Evolutionary conservation across 2,329 filamentous ascomycete species (phyloP).

Genomic region (Phaeosphaeriaceae sp.): DNA sequence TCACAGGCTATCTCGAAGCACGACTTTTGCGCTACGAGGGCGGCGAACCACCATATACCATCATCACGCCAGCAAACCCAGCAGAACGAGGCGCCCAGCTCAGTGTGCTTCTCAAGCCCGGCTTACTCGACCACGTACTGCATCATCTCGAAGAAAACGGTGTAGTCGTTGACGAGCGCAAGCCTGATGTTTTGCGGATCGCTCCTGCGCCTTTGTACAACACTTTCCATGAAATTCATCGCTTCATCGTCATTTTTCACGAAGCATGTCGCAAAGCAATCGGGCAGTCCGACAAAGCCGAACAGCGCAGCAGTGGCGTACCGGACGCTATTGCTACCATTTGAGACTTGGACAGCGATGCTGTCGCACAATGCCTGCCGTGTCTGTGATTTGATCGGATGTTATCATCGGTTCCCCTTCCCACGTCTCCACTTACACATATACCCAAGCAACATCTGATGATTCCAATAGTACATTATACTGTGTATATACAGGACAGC

Average conservation of each 20-base stretch:
- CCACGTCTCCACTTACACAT: conserved; percentile 8
- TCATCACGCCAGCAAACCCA: conserved; percentile 74
- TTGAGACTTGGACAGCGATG: conserved; percentile 2
- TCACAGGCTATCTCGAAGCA: conserved; percentile 79
- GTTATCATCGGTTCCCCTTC: not conserved
- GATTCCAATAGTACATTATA: not conserved
- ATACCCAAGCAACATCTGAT: conserved; percentile 14
- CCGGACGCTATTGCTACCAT: conserved; percentile 18
- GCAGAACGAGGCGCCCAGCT: conserved; percentile 78
- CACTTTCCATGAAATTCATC: conserved; percentile 72
- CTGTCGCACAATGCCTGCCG: not conserved
- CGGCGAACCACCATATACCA: conserved; percentile 50
- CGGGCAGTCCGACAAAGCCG: conserved; percentile 4
- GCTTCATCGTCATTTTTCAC: conserved; percentile 56
- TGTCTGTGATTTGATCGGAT: conserved; percentile 4
- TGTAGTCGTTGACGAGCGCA: conserved; percentile 81
- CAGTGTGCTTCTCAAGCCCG: conserved; percentile 72
- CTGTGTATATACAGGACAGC: not conserved
- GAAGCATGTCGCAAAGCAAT: conserved; percentile 54
- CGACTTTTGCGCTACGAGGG: conserved; percentile 33
- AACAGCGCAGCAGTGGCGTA: conserved; percentile 1
- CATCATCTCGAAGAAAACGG: conserved; percentile 69
- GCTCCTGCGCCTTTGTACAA: conserved; percentile 88
- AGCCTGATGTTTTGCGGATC: conserved; percentile 83
- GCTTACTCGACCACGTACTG: conserved; percentile 73